Percentiles rank a stretch among this genome's conserved stretches.
Evolutionary conservation across 2,329 filamentous ascomycete species (phyloP).

Genomic region (Exserohilum turcica): DNA sequence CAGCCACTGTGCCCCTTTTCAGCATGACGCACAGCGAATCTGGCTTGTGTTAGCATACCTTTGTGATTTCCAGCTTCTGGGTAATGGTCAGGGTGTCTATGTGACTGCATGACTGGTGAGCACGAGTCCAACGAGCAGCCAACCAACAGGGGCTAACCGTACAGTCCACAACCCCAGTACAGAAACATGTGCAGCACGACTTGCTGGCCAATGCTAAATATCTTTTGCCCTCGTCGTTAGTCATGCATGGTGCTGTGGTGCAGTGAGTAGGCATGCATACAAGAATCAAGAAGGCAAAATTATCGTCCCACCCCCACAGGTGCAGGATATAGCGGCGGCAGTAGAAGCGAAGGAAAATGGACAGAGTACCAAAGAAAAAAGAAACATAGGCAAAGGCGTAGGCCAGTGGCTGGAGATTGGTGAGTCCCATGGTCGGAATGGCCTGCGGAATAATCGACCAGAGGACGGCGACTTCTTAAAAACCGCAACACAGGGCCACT

Average conservation of each 20-base stretch:
- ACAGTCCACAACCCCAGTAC: constrained; percentile 6
- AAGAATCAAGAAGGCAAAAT: background rate
- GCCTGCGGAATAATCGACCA: no score
- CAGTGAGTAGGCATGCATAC: background rate
- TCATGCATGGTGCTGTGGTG: background rate
- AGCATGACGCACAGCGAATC: background rate
- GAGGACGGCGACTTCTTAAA: no score
- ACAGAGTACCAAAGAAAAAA: background rate
- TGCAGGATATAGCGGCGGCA: background rate
- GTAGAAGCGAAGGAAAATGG: background rate
- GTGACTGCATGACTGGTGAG: background rate
- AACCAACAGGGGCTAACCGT: background rate
- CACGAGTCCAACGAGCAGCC: background rate
- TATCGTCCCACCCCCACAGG: constrained; percentile 5
- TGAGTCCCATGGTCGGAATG: background rate
- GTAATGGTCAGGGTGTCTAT: background rate
- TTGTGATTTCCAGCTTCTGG: background rate
- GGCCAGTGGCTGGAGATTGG: background rate
- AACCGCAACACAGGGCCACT: no score
- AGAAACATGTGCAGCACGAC: constrained; percentile 29
- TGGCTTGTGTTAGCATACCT: background rate
- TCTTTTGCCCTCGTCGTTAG: background rate
- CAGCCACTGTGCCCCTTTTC: background rate
- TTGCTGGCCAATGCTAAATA: background rate
- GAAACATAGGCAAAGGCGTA: background rate